These are phyloP conservation scores for Polytrichum formosum DNA, from an alignment of 225 moss, liverwort and hornwort genomes.

Conservation along the genomic window DNA sequence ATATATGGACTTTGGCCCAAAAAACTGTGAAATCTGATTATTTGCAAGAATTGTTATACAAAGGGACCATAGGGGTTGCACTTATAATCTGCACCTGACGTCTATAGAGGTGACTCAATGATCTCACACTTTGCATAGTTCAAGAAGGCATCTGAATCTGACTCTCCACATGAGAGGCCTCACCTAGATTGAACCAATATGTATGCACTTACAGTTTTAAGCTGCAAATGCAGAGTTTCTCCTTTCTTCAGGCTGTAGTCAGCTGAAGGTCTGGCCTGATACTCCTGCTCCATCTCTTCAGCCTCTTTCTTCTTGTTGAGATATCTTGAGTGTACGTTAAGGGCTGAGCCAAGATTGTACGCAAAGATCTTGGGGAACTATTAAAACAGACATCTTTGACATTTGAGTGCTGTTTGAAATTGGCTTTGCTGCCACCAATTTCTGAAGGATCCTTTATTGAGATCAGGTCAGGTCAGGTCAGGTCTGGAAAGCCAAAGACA, in stretches of 20 bases:
- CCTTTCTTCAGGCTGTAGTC: slow-evolving; percentile 96
- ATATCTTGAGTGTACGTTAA: slow-evolving; percentile 53
- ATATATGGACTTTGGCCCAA: too few relatives aligned
- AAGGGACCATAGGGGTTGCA: too few relatives aligned
- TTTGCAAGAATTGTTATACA: too few relatives aligned
- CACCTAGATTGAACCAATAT: background rate
- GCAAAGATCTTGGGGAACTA: background rate
- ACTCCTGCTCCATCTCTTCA: slow-evolving; percentile 61
- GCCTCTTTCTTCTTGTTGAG: slow-evolving; percentile 88
- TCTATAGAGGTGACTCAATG: background rate
- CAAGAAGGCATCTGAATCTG: background rate
- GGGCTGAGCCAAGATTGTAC: slow-evolving; percentile 1
- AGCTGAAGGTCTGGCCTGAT: slow-evolving; percentile 70
- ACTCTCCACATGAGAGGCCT: background rate
- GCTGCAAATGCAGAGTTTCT: slow-evolving; percentile 85
- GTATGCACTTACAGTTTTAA: slow-evolving; percentile 69
- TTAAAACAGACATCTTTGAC: background rate
- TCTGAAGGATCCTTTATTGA: too few relatives aligned
- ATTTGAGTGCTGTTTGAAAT: too few relatives aligned
- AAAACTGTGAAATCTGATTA: too few relatives aligned
- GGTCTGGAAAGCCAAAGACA: background rate
- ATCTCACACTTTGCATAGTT: background rate
- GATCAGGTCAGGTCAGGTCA: background rate
- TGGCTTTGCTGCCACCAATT: too few relatives aligned
- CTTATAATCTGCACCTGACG: too few relatives aligned